phyloP scores from a whole-genome alignment of 2,329 filamentous ascomycete genomes.

The Fusarium sp. region DNA sequence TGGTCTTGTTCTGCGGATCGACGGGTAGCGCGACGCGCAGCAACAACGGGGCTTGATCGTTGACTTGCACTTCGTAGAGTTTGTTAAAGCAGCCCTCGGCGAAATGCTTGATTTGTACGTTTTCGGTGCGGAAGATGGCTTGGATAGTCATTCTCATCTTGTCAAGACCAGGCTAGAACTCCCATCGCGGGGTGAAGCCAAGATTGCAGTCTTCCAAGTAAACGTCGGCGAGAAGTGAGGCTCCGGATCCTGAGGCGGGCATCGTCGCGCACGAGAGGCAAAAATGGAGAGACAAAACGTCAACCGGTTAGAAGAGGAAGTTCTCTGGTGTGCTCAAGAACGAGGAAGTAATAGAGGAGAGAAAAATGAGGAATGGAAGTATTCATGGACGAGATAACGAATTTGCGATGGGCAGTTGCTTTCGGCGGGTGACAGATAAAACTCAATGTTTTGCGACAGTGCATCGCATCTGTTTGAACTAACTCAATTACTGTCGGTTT shows the following conservation, averaged over 20 bases:
- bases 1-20: constrained; percentile 49
- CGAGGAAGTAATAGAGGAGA: not conserved
- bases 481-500: not conserved
- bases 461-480: not conserved
- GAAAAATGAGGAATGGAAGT: not conserved
- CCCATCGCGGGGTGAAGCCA: constrained; percentile 21
- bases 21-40: constrained; percentile 52
- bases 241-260: not conserved
- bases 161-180: constrained; percentile 5
- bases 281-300: not conserved
- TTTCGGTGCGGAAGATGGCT: not conserved
- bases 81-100: constrained; percentile 40
- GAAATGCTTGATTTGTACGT: constrained; percentile 8
- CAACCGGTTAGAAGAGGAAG: not conserved
- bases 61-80: constrained; percentile 27
- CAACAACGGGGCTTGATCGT: constrained; percentile 18
- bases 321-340: not conserved
- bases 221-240: not conserved
- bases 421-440: not conserved
- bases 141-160: not conserved
- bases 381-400: not conserved
- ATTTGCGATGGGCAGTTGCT: not conserved
- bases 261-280: not conserved
- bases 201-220: not conserved
- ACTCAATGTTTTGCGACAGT: not conserved